phyloP scores from a whole-genome alignment of 257 asterid genomes.

The Oldenlandia corymbosa region DNA sequence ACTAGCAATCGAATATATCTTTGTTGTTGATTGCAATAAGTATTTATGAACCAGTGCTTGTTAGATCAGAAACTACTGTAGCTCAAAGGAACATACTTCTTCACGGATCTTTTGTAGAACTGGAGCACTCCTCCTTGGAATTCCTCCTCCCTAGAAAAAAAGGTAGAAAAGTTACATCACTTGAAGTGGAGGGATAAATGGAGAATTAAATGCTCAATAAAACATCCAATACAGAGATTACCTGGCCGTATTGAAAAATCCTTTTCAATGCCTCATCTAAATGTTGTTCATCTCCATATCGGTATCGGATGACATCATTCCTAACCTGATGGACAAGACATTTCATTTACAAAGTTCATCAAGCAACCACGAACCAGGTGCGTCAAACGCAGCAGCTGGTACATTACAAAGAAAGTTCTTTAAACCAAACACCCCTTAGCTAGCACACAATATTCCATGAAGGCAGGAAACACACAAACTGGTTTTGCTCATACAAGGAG shows the following conservation, averaged over 20 bases:
- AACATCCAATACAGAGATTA: conserved; percentile 16
- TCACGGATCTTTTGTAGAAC: conserved; percentile 69
- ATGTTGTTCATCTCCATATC: conserved; percentile 98
- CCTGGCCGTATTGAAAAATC: conserved; percentile 94
- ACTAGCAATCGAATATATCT: too few species aligned
- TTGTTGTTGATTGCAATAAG: conserved; percentile 5
- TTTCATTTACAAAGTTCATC: conserved; percentile 1
- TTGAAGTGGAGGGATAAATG: not conserved
- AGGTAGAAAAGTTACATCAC: conserved; percentile 4
- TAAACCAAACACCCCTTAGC: too few species aligned
- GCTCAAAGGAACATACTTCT: conserved; percentile 54
- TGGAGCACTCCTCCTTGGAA: conserved; percentile 91
- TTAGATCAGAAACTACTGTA: conserved; percentile 14
- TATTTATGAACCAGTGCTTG: conserved; percentile 1
- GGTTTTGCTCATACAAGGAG: not conserved
- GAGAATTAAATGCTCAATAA: not conserved
- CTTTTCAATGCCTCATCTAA: conserved; percentile 92
- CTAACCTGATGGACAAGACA: conserved; percentile 63
- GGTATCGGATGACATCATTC: conserved; percentile 86
- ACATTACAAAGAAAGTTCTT: too few species aligned
- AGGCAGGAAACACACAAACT: not conserved
- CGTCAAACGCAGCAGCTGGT: too few species aligned
- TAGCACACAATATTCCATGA: too few species aligned
- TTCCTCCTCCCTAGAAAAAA: conserved; percentile 81
- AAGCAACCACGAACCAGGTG: not conserved